These are phyloP conservation scores for Jasminum sambac DNA, from an alignment of 257 asterid genomes.

Conservation along the genomic window DNA sequence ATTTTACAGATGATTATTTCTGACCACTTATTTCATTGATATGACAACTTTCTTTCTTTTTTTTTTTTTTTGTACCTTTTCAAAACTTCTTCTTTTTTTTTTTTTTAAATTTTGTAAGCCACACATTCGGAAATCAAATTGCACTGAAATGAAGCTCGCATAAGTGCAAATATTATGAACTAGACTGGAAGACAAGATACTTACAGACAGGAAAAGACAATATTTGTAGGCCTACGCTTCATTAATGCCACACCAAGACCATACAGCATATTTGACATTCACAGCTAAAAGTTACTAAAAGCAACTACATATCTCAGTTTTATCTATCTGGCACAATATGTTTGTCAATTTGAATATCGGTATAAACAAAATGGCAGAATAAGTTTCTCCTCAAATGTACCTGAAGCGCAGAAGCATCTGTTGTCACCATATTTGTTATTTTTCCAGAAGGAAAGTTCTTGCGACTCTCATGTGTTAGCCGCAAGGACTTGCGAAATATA, in stretches of 20 bases:
- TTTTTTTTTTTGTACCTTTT: too few relatives aligned
- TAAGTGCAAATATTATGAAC: background rate
- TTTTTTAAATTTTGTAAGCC: too few relatives aligned
- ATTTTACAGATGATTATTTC: too few relatives aligned
- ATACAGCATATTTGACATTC: background rate
- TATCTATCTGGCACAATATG: background rate
- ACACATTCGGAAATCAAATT: background rate
- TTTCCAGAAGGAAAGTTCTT: constrained; percentile 77
- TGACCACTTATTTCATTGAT: too few relatives aligned
- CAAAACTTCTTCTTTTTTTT: too few relatives aligned
- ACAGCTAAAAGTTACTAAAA: background rate
- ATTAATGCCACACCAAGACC: background rate
- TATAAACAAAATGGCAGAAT: constrained; percentile 13
- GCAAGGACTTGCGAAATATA: constrained; percentile 69
- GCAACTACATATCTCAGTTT: background rate
- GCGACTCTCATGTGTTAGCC: constrained; percentile 80
- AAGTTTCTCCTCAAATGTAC: constrained; percentile 35
- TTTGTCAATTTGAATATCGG: background rate
- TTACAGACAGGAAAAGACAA: background rate
- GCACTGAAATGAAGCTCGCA: background rate
- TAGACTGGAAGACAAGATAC: background rate
- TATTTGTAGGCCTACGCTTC: background rate
- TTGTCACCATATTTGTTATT: constrained; percentile 80
- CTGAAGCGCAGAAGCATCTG: constrained; percentile 93
- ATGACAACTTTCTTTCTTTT: too few relatives aligned